These are phyloP conservation scores for Aspergillus indologenus DNA, from an alignment of 495 filamentous ascomycete genomes.

Conservation along the genomic window DNA sequence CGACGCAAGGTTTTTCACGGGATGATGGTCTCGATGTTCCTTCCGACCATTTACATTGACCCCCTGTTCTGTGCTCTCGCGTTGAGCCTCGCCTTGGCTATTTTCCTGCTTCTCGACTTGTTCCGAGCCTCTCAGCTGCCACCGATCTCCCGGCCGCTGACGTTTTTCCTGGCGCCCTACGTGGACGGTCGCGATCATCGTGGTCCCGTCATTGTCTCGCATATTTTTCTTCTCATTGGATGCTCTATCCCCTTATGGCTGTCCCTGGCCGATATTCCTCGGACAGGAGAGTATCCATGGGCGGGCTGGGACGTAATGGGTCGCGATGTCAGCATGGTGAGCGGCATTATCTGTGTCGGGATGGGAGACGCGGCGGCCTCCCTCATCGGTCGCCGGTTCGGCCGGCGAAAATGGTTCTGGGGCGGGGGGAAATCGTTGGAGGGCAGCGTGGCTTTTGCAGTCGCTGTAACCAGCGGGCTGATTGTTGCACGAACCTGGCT, in stretches of 20 bases:
- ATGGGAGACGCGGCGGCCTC: conserved; percentile 96
- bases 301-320: conserved; percentile 67
- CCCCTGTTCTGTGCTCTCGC: conserved; percentile 78
- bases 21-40: conserved; percentile 94
- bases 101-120: conserved; percentile 86
- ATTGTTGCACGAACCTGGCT: conserved; percentile 73
- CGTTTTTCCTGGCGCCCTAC: conserved; percentile 83
- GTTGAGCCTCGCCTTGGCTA: conserved; percentile 65
- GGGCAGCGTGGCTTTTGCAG: conserved; percentile 80
- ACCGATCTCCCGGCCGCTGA: conserved; percentile 77
- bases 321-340: conserved; percentile 80
- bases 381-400: conserved; percentile 82
- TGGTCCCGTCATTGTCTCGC: conserved; percentile 89
- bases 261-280: conserved; percentile 63
- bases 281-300: conserved; percentile 51
- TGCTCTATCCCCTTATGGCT: conserved; percentile 95
- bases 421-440: conserved; percentile 93
- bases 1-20: conserved; percentile 98
- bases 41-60: conserved; percentile 81
- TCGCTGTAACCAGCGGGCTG: conserved; percentile 73
- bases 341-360: conserved; percentile 89
- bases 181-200: conserved; percentile 91
- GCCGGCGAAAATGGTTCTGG: conserved; percentile 91
- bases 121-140: conserved; percentile 88
- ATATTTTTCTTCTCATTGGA: conserved; percentile 95